Conservation (phyloP, 2,329 filamentous ascomycete species). For the Arthroderma sp. region DNA sequence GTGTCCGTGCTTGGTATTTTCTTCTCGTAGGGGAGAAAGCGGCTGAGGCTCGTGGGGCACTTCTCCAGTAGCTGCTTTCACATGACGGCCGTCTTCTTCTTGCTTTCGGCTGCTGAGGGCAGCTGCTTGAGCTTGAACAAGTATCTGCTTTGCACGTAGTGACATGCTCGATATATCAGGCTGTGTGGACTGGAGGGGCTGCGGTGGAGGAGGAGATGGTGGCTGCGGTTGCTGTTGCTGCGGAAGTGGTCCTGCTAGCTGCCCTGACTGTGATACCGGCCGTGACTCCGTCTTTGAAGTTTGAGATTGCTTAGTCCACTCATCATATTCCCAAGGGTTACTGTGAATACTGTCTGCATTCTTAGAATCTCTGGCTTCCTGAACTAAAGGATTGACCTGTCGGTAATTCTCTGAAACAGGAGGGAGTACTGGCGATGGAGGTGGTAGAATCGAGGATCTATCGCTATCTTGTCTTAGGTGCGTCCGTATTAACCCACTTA, state of each 20-base stretch:
- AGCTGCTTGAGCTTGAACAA: constrained; percentile 24
- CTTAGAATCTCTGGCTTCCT: constrained; percentile 24
- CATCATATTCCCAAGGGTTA: constrained; percentile 43
- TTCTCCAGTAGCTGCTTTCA: constrained; percentile 3
- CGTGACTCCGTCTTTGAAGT: constrained; percentile 11
- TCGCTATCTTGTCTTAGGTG: constrained; percentile 74
- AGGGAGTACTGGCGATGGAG: constrained; percentile 27
- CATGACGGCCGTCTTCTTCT: constrained; percentile 1
- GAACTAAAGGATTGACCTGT: constrained; percentile 16
- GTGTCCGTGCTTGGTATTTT: constrained; percentile 32
- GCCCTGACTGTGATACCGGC: too few species aligned
- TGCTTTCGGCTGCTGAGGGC: constrained; percentile 18
- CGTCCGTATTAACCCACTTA: constrained; percentile 70
- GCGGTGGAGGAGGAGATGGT: constrained; percentile 4
- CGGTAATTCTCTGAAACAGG: constrained; percentile 19
- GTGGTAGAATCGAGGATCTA: constrained; percentile 63
- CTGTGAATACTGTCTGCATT: constrained; percentile 39
- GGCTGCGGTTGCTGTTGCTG: constrained; percentile 4
- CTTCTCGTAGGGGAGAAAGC: constrained; percentile 31
- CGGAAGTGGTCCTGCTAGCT: too few species aligned
- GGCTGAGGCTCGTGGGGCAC: not conserved
- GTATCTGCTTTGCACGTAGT: constrained; percentile 24
- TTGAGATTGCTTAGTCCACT: constrained; percentile 26
- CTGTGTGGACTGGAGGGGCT: constrained; percentile 2
- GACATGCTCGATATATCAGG: constrained; percentile 18